A percentile compares a stretch with the other conserved stretches of the same genome.
Evolutionary conservation across 108 stramenopile species (phyloP).

Genomic region (Cyclotella cryptica): DNA sequence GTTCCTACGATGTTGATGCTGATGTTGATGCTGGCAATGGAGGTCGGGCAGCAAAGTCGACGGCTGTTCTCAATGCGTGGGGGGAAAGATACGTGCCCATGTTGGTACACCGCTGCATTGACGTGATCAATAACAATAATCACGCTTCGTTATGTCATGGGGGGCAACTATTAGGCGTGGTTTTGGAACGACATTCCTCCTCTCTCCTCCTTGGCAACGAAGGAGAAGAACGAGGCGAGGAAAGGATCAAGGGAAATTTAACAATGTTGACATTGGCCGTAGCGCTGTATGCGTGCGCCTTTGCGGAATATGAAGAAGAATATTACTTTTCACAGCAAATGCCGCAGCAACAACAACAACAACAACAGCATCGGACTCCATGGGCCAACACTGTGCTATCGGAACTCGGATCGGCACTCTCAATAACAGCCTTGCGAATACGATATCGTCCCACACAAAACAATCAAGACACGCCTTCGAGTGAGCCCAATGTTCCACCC

Average conservation of each 20-base stretch:
- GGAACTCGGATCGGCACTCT: slow-evolving; percentile 69
- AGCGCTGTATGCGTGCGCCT: slow-evolving; percentile 48
- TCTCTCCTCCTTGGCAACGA: slow-evolving; percentile 2
- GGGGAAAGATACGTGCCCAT: slow-evolving; percentile 41
- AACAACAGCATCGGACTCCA: slow-evolving; percentile 13
- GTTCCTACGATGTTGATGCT: background rate
- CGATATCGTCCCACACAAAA: slow-evolving; percentile 62
- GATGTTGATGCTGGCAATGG: background rate
- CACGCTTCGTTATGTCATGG: slow-evolving; percentile 12
- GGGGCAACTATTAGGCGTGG: slow-evolving; percentile 21
- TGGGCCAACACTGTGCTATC: slow-evolving; percentile 54
- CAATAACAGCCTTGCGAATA: slow-evolving; percentile 64
- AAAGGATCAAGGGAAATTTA: slow-evolving; percentile 71
- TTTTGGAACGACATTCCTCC: slow-evolving; percentile 31
- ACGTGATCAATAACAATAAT: background rate
- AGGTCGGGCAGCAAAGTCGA: slow-evolving; percentile 17
- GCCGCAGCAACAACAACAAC: slow-evolving; percentile 15
- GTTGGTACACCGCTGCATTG: slow-evolving; percentile 28
- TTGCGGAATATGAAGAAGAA: slow-evolving; percentile 27
- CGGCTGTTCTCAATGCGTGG: slow-evolving; percentile 34
- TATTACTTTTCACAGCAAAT: slow-evolving; percentile 5
- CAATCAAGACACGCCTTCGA: slow-evolving; percentile 24
- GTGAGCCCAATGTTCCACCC: slow-evolving; percentile 52
- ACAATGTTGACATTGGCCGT: slow-evolving; percentile 60
- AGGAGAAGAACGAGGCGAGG: slow-evolving; percentile 49